Evolutionary conservation across 225 moss, liverwort and hornwort species (phyloP).

Genomic region (Pleurozium schreberi): DNA sequence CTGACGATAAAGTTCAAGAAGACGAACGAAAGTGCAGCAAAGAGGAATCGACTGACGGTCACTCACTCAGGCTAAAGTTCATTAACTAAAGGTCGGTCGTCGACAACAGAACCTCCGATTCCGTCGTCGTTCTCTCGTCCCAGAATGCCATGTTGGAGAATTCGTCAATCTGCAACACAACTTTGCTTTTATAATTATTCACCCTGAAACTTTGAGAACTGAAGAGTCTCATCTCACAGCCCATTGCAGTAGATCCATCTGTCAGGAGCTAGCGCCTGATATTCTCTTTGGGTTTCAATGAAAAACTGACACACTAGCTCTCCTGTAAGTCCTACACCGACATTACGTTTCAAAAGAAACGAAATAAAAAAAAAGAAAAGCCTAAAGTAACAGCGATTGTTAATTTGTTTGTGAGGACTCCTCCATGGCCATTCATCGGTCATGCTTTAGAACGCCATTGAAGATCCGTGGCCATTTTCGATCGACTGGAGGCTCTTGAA

Average conservation of each 20-base stretch:
- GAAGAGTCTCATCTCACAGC: background rate
- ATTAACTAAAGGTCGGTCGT: background rate
- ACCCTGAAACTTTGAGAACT: background rate
- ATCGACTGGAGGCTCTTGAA: too few relatives aligned
- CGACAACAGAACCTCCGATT: background rate
- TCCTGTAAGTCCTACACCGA: background rate
- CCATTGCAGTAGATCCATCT: too few relatives aligned
- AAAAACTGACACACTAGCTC: background rate
- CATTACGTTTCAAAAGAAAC: too few relatives aligned
- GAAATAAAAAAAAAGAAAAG: background rate
- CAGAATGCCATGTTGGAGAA: background rate
- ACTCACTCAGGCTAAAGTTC: background rate
- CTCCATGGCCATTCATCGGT: too few relatives aligned
- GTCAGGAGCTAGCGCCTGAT: background rate
- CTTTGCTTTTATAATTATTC: background rate
- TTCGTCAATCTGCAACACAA: background rate
- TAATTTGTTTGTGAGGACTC: background rate
- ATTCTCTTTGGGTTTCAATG: background rate
- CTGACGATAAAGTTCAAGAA: too few relatives aligned
- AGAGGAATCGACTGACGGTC: background rate
- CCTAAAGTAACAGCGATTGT: background rate
- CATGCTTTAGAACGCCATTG: background rate
- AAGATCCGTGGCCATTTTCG: too few relatives aligned
- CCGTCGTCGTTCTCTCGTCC: background rate
- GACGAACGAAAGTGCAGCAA: background rate